Evolutionary conservation across 2,329 filamentous ascomycete species (phyloP), one percentile per base, ranked within the genome.

Genomic region (Hypomyces rosellus): DNA sequence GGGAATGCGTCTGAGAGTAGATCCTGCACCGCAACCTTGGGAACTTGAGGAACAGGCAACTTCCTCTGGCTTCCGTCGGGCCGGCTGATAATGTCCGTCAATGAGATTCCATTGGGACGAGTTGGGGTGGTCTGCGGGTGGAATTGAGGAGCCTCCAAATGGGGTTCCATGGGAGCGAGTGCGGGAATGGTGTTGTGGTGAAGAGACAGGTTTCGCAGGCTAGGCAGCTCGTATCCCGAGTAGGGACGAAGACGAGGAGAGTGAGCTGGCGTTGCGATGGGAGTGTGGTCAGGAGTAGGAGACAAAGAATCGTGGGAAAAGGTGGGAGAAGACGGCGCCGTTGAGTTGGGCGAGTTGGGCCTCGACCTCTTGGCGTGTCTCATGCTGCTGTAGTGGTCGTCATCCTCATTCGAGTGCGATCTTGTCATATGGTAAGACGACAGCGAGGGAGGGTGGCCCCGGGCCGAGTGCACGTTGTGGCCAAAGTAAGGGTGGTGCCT

Each of bases 301-400:
- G 92, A 97, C 43, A 92, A 80, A 11, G 92, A 96, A 69, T 96
- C 90, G 71, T 96, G 90, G 2, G 92, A 96, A 68, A 96, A 96
- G 3, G 91, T 96, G 22, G 92, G 92, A 33, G 92, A 97, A 22
- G 92, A 95, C 16, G 93, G 93, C 44, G 92, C 92, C 2, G 92
- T 97, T 8, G 91, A 96, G 71, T 95, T 89, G 48, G 92, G 93
- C 34, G 92, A 96, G 67, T 91, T 93, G 40, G 93, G 92, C 60
- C 92, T 78, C 53, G 92, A 97, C 56, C 90, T 84, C 77, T 97
- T 97, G 22, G 86, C 80, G 60, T 85, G 82, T 53, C 88, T 80
- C 65, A 89, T 70, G 40, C 72, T 75, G 45, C 82, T 82, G 46
- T 91, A 92, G 59, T 86, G 86, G 64, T 92, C 86, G 59, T 96